Evolutionary conservation across 257 asterid genomes (phyloP).

Genomic region (Leonotis leonurus): DNA sequence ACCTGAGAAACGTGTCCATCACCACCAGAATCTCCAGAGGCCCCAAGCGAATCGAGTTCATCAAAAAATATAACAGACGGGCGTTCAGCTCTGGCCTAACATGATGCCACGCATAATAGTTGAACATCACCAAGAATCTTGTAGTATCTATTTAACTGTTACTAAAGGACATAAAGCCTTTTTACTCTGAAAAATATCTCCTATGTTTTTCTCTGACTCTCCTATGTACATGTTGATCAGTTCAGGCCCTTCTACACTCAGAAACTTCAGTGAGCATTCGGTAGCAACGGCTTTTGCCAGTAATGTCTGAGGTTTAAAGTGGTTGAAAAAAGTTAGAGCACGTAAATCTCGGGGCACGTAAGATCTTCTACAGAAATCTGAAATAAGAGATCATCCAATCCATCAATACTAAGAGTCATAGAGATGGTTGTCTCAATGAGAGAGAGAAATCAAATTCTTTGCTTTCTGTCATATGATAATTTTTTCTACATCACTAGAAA

Average conservation of each 20-base stretch:
- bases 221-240: constrained; percentile 98
- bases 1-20: constrained; percentile 99
- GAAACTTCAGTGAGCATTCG: constrained; percentile 90
- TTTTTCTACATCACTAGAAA: background rate
- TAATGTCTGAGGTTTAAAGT: constrained; percentile 59
- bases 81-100: constrained; percentile 95
- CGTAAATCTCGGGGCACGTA: constrained; percentile 84
- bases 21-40: constrained; percentile 98
- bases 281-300: constrained; percentile 99
- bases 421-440: constrained; percentile 4
- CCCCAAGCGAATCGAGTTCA: constrained; percentile 98
- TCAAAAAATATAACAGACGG: constrained; percentile 97
- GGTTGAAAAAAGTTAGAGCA: constrained; percentile 33
- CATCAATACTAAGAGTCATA: constrained; percentile 28
- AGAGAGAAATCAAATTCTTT: constrained; percentile 5
- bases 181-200: constrained; percentile 96
- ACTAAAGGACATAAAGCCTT: background rate
- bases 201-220: constrained; percentile 88
- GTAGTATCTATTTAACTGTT: background rate
- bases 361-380: constrained; percentile 70
- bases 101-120: constrained; percentile 13
- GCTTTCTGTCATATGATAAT: background rate
- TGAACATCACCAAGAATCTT: background rate
- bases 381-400: constrained; percentile 23
- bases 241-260: constrained; percentile 97